Percentiles rank a stretch among this genome's conserved stretches.
Conservation (phyloP, 2,329 filamentous ascomycete species). For the Bipolaris cookei region DNA sequence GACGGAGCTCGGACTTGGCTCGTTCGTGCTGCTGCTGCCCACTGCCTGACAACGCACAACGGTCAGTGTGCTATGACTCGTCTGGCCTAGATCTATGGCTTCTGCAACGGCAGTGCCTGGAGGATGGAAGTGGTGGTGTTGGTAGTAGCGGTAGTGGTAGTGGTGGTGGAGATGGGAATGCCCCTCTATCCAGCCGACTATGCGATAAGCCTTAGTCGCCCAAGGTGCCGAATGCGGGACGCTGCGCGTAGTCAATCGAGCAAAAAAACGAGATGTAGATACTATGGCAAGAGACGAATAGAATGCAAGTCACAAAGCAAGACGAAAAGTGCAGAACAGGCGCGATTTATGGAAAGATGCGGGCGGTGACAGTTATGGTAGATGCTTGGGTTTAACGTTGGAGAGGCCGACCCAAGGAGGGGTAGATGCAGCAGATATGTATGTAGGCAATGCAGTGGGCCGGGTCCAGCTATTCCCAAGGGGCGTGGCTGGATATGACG, state of each 20-base stretch:
- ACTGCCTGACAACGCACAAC: conserved; percentile 42
- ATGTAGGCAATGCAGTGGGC: conserved; percentile 31
- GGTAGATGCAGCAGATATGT: conserved; percentile 46
- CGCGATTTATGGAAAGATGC: conserved; percentile 15
- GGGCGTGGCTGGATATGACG: conserved; percentile 32
- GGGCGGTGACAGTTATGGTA: conserved; percentile 12
- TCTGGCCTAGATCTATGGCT: conserved; percentile 15
- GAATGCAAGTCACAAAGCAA: background rate
- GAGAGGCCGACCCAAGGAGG: conserved; percentile 30
- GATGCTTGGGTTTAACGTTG: conserved; percentile 15
- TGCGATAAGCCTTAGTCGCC: conserved; percentile 46
- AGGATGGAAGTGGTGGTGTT: conserved; percentile 13
- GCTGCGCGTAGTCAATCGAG: conserved; percentile 17
- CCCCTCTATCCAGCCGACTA: conserved; percentile 29
- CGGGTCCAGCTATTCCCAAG: conserved; percentile 34
- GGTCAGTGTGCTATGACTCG: conserved; percentile 18
- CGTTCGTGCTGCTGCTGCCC: conserved; percentile 18
- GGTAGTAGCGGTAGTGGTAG: conserved; percentile 7
- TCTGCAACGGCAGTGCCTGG: conserved; percentile 14
- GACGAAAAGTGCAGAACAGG: background rate
- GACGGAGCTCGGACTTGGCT: conserved; percentile 29
- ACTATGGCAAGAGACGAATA: background rate
- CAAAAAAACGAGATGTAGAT: conserved; percentile 3
- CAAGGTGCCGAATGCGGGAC: conserved; percentile 38
- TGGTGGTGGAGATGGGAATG: conserved; percentile 19